These are phyloP conservation scores for Lasiosphaeria hispida DNA, from an alignment of 495 filamentous ascomycete species.

Conservation along the genomic window DNA sequence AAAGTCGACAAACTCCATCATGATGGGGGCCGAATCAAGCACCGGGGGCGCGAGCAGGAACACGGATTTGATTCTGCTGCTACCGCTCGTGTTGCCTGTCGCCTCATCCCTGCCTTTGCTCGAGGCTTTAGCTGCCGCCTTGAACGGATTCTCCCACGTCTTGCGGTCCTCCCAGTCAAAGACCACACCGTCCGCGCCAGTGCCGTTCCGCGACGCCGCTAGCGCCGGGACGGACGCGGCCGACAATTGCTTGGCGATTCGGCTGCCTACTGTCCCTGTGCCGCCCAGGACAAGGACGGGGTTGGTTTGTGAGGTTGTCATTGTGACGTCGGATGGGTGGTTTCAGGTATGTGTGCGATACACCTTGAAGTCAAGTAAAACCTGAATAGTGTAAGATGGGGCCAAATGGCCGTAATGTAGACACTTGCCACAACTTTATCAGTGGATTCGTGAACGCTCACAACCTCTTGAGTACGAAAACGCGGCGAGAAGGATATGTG, in stretches of 20 bases:
- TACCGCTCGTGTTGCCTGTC: not conserved
- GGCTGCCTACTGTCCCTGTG: conserved; percentile 46
- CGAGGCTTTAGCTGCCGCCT: not conserved
- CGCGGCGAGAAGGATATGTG: too few relatives aligned
- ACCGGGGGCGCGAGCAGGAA: conserved; percentile 39
- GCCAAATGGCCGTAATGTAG: too few relatives aligned
- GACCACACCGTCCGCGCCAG: conserved; percentile 27
- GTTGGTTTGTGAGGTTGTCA: not conserved
- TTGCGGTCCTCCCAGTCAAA: conserved; percentile 49
- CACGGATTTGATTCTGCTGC: conserved; percentile 22
- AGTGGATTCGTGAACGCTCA: too few relatives aligned
- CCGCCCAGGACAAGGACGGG: conserved; percentile 48
- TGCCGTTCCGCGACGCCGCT: conserved; percentile 39
- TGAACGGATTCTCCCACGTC: conserved; percentile 39
- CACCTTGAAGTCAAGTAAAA: too few relatives aligned
- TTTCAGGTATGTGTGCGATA: too few relatives aligned
- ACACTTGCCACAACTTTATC: too few relatives aligned
- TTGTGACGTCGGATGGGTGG: too few relatives aligned
- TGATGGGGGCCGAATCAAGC: conserved; percentile 22
- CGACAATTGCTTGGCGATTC: conserved; percentile 39
- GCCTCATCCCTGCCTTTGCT: not conserved
- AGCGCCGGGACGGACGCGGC: conserved; percentile 29
- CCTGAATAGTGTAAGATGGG: too few relatives aligned
- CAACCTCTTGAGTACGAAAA: too few relatives aligned
- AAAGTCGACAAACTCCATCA: conserved; percentile 42